These are phyloP conservation scores for Aspergillus udagawae DNA, from an alignment of 2,329 filamentous ascomycete species.

Conservation along the genomic window DNA sequence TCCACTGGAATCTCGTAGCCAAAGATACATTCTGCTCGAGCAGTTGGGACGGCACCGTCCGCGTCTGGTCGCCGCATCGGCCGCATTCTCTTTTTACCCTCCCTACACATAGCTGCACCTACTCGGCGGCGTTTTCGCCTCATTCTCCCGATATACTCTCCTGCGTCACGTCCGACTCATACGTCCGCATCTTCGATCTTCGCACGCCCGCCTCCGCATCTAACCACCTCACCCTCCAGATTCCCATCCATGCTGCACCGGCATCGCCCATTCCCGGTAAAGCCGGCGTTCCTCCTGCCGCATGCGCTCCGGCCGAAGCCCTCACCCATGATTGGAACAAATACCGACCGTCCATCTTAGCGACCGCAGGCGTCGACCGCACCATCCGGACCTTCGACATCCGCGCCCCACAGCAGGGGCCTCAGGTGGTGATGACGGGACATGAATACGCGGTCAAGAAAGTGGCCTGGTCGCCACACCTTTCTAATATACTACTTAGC, in stretches of 20 bases:
- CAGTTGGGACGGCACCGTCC: slow-evolving; percentile 95
- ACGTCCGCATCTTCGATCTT: slow-evolving; percentile 87
- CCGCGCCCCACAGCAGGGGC: slow-evolving; percentile 67
- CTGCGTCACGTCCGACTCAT: slow-evolving; percentile 82
- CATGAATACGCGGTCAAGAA: slow-evolving; percentile 89
- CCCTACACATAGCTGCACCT: slow-evolving; percentile 89
- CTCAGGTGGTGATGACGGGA: slow-evolving; percentile 69
- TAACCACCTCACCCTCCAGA: slow-evolving; percentile 78
- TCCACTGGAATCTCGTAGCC: slow-evolving; percentile 84
- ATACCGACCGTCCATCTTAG: slow-evolving; percentile 79
- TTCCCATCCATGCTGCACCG: slow-evolving; percentile 74
- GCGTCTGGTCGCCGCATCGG: slow-evolving; percentile 86
- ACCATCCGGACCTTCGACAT: slow-evolving; percentile 88
- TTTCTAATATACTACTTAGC: slow-evolving; percentile 80
- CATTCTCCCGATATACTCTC: slow-evolving; percentile 82
- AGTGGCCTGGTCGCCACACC: slow-evolving; percentile 87
- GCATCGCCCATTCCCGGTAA: slow-evolving; percentile 43
- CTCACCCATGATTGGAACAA: slow-evolving; percentile 99
- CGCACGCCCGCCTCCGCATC: slow-evolving; percentile 79
- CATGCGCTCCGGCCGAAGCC: slow-evolving; percentile 68
- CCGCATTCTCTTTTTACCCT: slow-evolving; percentile 74
- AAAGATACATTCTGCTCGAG: slow-evolving; percentile 89
- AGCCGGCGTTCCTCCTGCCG: slow-evolving; percentile 33
- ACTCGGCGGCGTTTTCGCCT: slow-evolving; percentile 86
- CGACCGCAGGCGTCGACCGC: slow-evolving; percentile 84